These are phyloP conservation scores for Sarocladium oryzae DNA, from an alignment of 2,329 filamentous ascomycete species.

Conservation along the genomic window DNA sequence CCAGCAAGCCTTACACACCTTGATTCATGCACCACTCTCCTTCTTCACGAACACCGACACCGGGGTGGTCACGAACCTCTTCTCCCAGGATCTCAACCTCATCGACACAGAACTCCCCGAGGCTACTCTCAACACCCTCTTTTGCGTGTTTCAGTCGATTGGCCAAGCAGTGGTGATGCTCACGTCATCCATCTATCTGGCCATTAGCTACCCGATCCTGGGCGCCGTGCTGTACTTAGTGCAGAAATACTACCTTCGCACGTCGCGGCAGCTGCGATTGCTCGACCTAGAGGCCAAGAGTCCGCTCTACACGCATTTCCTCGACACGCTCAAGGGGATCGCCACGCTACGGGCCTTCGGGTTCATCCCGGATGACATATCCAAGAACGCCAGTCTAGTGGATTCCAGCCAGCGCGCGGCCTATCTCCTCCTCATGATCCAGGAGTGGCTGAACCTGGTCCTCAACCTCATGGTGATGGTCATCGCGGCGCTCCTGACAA, in stretches of 20 bases:
- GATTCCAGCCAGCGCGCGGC: constrained; percentile 40
- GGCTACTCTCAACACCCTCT: constrained; percentile 22
- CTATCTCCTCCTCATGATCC: constrained; percentile 32
- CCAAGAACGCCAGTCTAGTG: constrained; percentile 25
- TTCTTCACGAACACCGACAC: constrained; percentile 36
- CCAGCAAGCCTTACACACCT: constrained; percentile 22
- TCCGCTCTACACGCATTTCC: constrained; percentile 43
- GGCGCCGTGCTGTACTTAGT: constrained; percentile 13
- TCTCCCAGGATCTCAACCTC: constrained; percentile 38
- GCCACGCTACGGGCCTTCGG: constrained; percentile 42
- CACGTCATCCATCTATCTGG: constrained; percentile 15
- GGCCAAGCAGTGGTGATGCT: constrained; percentile 17
- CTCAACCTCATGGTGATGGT: constrained; percentile 18
- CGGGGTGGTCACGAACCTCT: constrained; percentile 35
- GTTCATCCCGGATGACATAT: constrained; percentile 26
- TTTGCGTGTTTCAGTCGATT: constrained; percentile 5
- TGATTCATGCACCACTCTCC: constrained; percentile 31
- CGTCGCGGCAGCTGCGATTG: constrained; percentile 44
- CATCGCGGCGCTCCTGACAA: constrained; percentile 16
- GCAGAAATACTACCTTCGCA: constrained; percentile 36
- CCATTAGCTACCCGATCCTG: constrained; percentile 13
- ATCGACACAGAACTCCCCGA: constrained; percentile 33
- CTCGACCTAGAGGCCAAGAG: constrained; percentile 45
- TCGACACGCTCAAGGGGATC: constrained; percentile 39
- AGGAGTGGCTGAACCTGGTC: constrained; percentile 19